Percentiles rank a stretch among this genome's conserved stretches.
Conservation (phyloP, 495 filamentous ascomycete genomes). For the Extremus antarcticus region DNA sequence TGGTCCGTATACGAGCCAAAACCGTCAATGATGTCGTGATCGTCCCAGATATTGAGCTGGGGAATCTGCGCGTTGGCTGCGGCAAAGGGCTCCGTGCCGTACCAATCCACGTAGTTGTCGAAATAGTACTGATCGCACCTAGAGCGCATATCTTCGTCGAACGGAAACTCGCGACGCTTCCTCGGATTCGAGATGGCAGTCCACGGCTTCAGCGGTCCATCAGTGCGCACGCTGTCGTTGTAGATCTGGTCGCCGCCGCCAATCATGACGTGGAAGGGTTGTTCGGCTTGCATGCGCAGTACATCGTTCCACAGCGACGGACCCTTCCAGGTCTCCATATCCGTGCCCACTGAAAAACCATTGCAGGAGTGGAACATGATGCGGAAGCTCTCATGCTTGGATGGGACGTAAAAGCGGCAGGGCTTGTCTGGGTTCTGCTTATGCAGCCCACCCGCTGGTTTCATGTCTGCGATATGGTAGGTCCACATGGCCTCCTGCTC, state of each 20-base stretch:
- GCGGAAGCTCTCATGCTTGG: slow-evolving; percentile 72
- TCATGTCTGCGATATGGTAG: slow-evolving; percentile 44
- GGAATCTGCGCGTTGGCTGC: slow-evolving; percentile 77
- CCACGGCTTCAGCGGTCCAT: slow-evolving; percentile 70
- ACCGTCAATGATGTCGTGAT: slow-evolving; percentile 55
- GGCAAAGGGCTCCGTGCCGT: slow-evolving; percentile 70
- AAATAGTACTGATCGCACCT: slow-evolving; percentile 86
- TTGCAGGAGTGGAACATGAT: slow-evolving; percentile 96
- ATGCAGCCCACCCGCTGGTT: slow-evolving; percentile 28
- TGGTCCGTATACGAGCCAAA: slow-evolving; percentile 88
- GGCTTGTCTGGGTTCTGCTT: slow-evolving; percentile 30
- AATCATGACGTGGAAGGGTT: slow-evolving; percentile 89
- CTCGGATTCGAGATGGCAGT: slow-evolving; percentile 70
- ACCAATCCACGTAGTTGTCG: slow-evolving; percentile 84
- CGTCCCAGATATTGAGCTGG: slow-evolving; percentile 91
- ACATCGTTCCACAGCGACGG: slow-evolving; percentile 87
- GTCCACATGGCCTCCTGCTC: slow-evolving; percentile 47
- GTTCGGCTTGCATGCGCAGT: slow-evolving; percentile 51
- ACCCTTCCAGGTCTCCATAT: slow-evolving; percentile 74
- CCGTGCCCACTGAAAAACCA: slow-evolving; percentile 87
- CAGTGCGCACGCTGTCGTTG: slow-evolving; percentile 77
- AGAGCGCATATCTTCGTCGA: slow-evolving; percentile 58
- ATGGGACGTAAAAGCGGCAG: slow-evolving; percentile 59
- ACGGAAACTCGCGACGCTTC: slow-evolving; percentile 66
- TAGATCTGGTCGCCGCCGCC: slow-evolving; percentile 95